Evolutionary conservation across 371 early-diverging fungal species (phyloP).

Genomic region (Ordospora colligata): DNA sequence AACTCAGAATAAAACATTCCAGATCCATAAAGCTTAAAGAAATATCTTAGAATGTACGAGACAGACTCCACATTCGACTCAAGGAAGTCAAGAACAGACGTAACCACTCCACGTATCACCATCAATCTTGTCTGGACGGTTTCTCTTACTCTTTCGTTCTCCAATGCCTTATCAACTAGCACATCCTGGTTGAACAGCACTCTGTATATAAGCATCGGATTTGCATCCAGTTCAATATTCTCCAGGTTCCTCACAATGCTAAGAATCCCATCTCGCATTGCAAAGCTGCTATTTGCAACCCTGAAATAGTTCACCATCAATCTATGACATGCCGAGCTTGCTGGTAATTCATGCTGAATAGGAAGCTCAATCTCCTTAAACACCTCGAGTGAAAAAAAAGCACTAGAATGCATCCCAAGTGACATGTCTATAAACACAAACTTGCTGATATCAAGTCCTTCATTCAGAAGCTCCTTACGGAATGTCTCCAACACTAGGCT

Average conservation of each 20-base stretch:
- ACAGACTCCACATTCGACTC: constrained; percentile 5
- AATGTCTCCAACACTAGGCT: constrained; percentile 66
- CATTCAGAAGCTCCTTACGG: background rate
- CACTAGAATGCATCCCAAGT: constrained; percentile 15
- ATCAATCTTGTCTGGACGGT: constrained; percentile 13
- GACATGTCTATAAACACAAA: constrained; percentile 4
- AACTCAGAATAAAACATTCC: constrained; percentile 31
- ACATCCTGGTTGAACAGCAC: background rate
- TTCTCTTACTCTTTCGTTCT: constrained; percentile 37
- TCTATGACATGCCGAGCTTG: background rate
- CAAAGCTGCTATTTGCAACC: constrained; percentile 3
- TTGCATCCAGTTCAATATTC: constrained; percentile 11
- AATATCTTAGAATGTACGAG: constrained; percentile 36
- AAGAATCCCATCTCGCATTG: background rate
- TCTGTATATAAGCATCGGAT: constrained; percentile 39
- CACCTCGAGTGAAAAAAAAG: background rate
- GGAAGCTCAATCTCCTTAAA: constrained; percentile 22
- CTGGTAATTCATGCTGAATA: background rate
- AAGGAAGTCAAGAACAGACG: constrained; percentile 5
- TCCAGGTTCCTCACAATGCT: background rate
- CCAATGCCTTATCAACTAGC: constrained; percentile 35
- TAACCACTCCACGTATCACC: constrained; percentile 12
- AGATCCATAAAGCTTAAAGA: background rate
- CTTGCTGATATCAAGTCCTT: background rate
- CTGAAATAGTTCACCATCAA: constrained; percentile 26